phyloP scores from a whole-genome alignment of 2,329 filamentous ascomycete species.

The Helminthosporium solani region DNA sequence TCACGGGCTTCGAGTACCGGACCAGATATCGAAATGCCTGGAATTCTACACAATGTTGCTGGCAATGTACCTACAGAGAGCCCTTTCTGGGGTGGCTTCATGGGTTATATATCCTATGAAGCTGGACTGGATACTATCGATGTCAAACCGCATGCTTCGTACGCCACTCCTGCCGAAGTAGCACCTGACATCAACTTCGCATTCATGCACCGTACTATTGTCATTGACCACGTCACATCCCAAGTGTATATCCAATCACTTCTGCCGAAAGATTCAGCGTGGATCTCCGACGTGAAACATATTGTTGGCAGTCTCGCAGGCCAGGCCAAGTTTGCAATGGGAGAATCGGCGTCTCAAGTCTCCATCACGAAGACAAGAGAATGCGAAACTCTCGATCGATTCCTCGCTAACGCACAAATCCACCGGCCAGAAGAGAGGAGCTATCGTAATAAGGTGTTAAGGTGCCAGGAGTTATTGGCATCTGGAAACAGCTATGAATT shows the following conservation, averaged over 20 bases:
- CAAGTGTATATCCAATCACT: constrained; percentile 65
- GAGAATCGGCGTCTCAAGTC: background rate
- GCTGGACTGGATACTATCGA: constrained; percentile 64
- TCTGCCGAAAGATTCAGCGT: constrained; percentile 34
- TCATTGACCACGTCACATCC: constrained; percentile 66
- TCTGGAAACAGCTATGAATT: constrained; percentile 82
- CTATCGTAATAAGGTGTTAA: constrained; percentile 65
- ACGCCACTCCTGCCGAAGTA: background rate
- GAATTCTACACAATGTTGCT: background rate
- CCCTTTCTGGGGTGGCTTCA: constrained; percentile 75
- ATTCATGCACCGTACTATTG: constrained; percentile 71
- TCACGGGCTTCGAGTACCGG: background rate
- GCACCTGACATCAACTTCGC: constrained; percentile 64
- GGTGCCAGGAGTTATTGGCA: constrained; percentile 67
- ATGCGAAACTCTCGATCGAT: background rate
- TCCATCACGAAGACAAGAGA: background rate
- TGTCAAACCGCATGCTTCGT: constrained; percentile 39
- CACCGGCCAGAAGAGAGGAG: constrained; percentile 1
- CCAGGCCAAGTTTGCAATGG: background rate
- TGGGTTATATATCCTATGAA: constrained; percentile 81
- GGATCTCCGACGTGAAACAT: constrained; percentile 45
- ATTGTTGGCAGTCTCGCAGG: background rate
- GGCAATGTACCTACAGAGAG: constrained; percentile 13
- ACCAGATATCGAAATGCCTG: background rate
- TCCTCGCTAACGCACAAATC: background rate